phyloP scores from a whole-genome alignment of 2,329 filamentous ascomycete genomes.

The Stachybotrys echinatus region DNA sequence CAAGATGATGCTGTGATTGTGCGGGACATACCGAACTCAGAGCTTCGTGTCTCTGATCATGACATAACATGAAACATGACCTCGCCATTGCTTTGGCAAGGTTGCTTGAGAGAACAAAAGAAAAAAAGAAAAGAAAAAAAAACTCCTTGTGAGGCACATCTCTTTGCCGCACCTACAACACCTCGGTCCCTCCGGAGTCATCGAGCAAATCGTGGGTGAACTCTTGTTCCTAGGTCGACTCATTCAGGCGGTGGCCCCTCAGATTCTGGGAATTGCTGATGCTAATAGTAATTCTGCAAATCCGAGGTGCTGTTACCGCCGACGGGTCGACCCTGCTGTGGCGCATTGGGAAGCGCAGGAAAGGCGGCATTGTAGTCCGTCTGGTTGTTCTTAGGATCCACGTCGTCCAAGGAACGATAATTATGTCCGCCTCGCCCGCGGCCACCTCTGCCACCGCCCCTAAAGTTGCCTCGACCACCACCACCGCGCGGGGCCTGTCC shows the following conservation, averaged over 20 bases:
- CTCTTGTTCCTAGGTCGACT: no score
- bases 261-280: neutral
- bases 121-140: no score
- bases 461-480: slow-evolving; percentile 31
- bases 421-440: slow-evolving; percentile 45
- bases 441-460: slow-evolving; percentile 36
- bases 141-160: no score
- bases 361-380: slow-evolving; percentile 44
- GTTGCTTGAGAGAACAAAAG: no score
- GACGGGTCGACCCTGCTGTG: neutral
- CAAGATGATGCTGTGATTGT: no score
- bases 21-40: no score
- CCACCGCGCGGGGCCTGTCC: slow-evolving; percentile 28
- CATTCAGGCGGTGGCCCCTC: neutral
- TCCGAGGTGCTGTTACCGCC: slow-evolving; percentile 15
- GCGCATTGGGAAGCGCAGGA: slow-evolving; percentile 15
- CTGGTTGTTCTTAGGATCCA: slow-evolving; percentile 40
- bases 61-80: no score
- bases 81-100: no score
- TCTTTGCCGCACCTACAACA: no score
- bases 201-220: no score
- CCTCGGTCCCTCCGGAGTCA: no score
- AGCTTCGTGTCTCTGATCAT: no score
- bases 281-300: slow-evolving; percentile 35
- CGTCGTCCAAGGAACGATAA: slow-evolving; percentile 66